These are phyloP conservation scores for Dioscorea cayenensis DNA, from an alignment of 116 monocot genomes.

Conservation along the genomic window DNA sequence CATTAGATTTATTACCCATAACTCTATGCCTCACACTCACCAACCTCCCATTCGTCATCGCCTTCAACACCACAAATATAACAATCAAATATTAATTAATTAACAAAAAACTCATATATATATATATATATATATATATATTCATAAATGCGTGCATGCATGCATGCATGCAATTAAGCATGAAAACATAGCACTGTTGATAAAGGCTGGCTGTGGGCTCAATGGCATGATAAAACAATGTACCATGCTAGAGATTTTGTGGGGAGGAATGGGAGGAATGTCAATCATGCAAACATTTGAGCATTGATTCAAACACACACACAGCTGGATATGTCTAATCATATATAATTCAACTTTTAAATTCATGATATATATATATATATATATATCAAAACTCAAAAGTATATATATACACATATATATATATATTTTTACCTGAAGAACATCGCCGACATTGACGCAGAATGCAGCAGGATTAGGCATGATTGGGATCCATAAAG, in stretches of 20 bases:
- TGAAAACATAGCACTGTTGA: too few relatives aligned
- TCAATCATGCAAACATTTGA: too few relatives aligned
- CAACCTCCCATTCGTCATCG: slow-evolving; percentile 68
- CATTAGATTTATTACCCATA: slow-evolving; percentile 25
- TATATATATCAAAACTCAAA: not conserved
- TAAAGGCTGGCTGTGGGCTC: too few relatives aligned
- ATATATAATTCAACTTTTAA: not conserved
- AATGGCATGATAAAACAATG: too few relatives aligned
- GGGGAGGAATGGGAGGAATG: too few relatives aligned
- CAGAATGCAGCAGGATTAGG: slow-evolving; percentile 58
- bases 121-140: too few relatives aligned
- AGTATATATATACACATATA: too few relatives aligned
- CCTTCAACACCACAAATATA: slow-evolving; percentile 18
- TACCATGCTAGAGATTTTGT: too few relatives aligned
- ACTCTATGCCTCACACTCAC: slow-evolving; percentile 64
- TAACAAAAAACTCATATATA: too few relatives aligned
- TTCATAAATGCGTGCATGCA: not conserved
- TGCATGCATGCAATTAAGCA: not conserved
- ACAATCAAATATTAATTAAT: not conserved
- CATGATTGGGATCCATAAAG: slow-evolving; percentile 55
- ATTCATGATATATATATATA: not conserved
- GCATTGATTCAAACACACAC: too few relatives aligned
- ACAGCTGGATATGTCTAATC: not conserved
- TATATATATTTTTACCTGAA: slow-evolving; percentile 40
- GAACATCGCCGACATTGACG: slow-evolving; percentile 64